Evolutionary conservation across 768 basidiomycete species (phyloP), one percentile per base, ranked within the genome.

Genomic region (Termitomyces sp.): DNA sequence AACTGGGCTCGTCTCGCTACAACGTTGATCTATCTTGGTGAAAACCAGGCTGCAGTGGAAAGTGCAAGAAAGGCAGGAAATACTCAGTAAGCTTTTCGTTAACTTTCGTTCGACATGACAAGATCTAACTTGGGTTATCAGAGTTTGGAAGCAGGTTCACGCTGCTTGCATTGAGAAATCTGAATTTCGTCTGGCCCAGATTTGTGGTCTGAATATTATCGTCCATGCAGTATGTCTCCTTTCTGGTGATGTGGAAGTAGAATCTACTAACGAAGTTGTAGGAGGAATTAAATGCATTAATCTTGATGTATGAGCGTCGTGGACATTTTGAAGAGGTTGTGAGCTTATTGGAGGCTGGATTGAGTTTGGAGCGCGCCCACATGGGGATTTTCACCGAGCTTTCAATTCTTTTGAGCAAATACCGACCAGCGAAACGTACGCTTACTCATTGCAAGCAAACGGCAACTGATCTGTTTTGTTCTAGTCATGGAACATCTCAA

Each of bases 101-200:
- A 43, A 19, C 28, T 17, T 14, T 47, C 3, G 5, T 41, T 11
- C 16, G 12, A 23, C 41, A 21, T 12, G 37, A 50, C 5, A 25
- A 42, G 30, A 40, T 45, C 49, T 59, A 32, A 52, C 67, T 44
- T 66, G 59, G 42, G 25, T 52, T 19, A 27, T 0, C 54, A 93
- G 91, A 74, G 97, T 98, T n/a, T 99, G 97, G 97, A 98, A 98
- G 73, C 97, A 98, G 70, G 97, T 99, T 50, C 96, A 98, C 63
- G 90, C 94, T 23, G 97, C 97, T 40, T 99, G 97, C 74, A 88
- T 99, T 56, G 96, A 97, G 76, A 98, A 98, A 78, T 76, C 81
- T 54, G 97, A 99, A 69, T 98, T 98, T 84, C 89, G 94, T 58
- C 71, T 98, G 71, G 96, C 97, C 34, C 95, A 98, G 82, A 98